These are phyloP conservation scores for Stephania japonica DNA, from an alignment of 164 flowering plant genomes.

Conservation along the genomic window DNA sequence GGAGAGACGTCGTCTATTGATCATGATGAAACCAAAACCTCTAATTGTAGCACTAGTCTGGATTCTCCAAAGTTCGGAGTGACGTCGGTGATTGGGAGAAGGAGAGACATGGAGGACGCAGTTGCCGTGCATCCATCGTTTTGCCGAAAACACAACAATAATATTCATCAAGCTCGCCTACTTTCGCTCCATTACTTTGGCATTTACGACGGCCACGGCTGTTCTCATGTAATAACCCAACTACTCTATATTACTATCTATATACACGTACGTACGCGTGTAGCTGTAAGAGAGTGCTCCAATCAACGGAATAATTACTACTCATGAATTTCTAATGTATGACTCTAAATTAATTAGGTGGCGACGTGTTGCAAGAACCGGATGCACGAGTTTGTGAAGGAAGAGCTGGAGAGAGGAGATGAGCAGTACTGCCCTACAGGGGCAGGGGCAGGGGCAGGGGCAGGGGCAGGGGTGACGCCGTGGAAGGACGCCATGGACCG, in stretches of 20 bases:
- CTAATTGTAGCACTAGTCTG: neutral
- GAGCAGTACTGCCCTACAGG: too few species aligned
- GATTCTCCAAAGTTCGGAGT: conserved; percentile 18
- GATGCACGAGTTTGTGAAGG: conserved; percentile 61
- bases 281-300: too few species aligned
- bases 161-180: conserved; percentile 8
- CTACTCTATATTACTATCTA: too few species aligned
- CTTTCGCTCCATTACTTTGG: conserved; percentile 32
- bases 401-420: conserved; percentile 36
- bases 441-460: too few species aligned
- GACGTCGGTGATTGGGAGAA: conserved; percentile 35
- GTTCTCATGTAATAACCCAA: conserved; percentile 65
- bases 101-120: conserved; percentile 81
- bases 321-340: too few species aligned
- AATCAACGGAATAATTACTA: too few species aligned
- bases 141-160: neutral
- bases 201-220: conserved; percentile 66
- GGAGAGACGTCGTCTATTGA: neutral
- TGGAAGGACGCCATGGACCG: conserved; percentile 51
- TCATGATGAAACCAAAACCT: neutral
- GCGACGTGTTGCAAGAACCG: conserved; percentile 66
- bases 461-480: conserved; percentile 12
- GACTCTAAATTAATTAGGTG: conserved; percentile 34
- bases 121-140: conserved; percentile 43
- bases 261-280: too few species aligned